Evolutionary conservation across 2,329 filamentous ascomycete genomes (phyloP), one percentile per base, ranked within the genome.

Genomic region (Fusarium multiceps): DNA sequence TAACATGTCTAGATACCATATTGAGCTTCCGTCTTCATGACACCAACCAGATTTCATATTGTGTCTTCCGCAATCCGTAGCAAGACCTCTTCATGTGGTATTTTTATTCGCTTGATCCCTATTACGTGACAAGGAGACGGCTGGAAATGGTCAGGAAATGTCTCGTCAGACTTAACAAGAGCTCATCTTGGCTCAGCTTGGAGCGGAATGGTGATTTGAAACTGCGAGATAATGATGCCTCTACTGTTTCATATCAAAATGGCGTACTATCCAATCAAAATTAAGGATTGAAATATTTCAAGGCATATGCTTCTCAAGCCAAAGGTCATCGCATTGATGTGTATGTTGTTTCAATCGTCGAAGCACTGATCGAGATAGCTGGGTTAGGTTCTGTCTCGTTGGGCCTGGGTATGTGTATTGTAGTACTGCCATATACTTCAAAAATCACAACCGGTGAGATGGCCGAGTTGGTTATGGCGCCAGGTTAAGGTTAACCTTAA

Each of bases 391-490:
- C 3, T 37, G 27, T 13, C 9, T 12, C 14, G 6, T 21, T 2
- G 3, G 4, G 4, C 1, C 11, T 7, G 5, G 6, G 12, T 0
- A 37, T 14, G 0, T 41, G 7, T 12, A 13, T 0, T n/a, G 7
- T 9, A 42, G 41, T 30, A 34, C 16, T 0, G 1, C 2, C 0
- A 0, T 0, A 0, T 0, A 0, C 2, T 10, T 5, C 20, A 69
- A 50, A 27, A 25, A 66, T 42, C 11, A 67, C 42, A 55, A 34
- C 53, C 56, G 75, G 75, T 75, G 71, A 78, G 76, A 78, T 78
- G 76, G 76, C 76, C 76, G 76, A 78, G 76, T 76, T 78, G 76
- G 76, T 78, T 77, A 78, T 78, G 76, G 76, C 76, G 76, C 65
- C 75, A 78, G 75, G 76, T 78, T 78, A 77, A 78, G 76, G 76